phyloP scores from a whole-genome alignment of 2,329 filamentous ascomycete species.

The Fusarium pseudograminearum region DNA sequence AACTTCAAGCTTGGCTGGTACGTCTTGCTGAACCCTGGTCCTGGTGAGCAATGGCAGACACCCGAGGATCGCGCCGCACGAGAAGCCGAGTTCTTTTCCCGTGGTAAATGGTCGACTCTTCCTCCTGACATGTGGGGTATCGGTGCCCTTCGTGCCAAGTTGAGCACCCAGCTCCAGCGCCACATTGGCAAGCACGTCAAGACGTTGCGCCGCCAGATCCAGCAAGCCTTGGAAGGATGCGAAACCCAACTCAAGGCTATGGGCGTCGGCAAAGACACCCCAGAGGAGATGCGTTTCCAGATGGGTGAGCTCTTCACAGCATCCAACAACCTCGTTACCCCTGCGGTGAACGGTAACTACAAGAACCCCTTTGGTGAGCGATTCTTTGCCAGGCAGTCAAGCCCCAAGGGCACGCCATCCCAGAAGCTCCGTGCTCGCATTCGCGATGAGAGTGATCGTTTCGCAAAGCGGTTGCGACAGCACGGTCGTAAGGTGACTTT shows the following conservation, averaged over 20 bases:
- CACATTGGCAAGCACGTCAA: slow-evolving; percentile 66
- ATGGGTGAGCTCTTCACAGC: slow-evolving; percentile 65
- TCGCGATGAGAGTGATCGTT: slow-evolving; percentile 64
- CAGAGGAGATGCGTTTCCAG: slow-evolving; percentile 66
- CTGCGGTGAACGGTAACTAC: slow-evolving; percentile 66
- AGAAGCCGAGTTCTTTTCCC: slow-evolving; percentile 63
- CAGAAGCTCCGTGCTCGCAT: slow-evolving; percentile 65
- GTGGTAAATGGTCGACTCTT: slow-evolving; percentile 62
- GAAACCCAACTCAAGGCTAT: slow-evolving; percentile 63
- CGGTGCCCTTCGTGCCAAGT: slow-evolving; percentile 60
- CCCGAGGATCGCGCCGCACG: slow-evolving; percentile 56
- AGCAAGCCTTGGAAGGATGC: slow-evolving; percentile 62
- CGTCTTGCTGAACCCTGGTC: slow-evolving; percentile 63
- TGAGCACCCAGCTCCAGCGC: slow-evolving; percentile 63
- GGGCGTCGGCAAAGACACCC: slow-evolving; percentile 63
- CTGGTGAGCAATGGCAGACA: slow-evolving; percentile 59
- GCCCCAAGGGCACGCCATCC: slow-evolving; percentile 62
- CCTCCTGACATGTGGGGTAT: slow-evolving; percentile 63
- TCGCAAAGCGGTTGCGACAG: slow-evolving; percentile 61
- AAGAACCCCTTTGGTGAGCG: slow-evolving; percentile 65
- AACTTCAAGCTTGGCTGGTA: slow-evolving; percentile 66
- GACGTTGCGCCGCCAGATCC: slow-evolving; percentile 63
- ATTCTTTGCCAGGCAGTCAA: slow-evolving; percentile 64
- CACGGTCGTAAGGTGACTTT: slow-evolving; percentile 64
- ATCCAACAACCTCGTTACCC: slow-evolving; percentile 66